phyloP scores from a whole-genome alignment of 78 protist species.

The Dictyostelium citrinum region DNA sequence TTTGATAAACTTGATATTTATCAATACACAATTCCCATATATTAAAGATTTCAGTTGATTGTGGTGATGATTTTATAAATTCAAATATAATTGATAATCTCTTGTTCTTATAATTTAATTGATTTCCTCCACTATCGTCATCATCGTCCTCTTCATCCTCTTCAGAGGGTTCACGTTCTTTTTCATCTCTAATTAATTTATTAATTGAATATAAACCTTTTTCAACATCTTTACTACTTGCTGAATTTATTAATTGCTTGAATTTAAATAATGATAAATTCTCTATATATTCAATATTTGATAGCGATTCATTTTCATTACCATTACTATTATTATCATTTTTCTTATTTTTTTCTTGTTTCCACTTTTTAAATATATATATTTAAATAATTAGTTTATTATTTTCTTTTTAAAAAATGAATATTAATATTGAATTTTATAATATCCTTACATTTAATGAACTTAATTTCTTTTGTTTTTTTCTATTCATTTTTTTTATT shows the following conservation, averaged over 20 bases:
- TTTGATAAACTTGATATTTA: slow-evolving; percentile 24
- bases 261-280: slow-evolving; percentile 29
- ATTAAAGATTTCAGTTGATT: background rate
- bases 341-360: background rate
- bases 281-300: slow-evolving; percentile 1
- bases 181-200: slow-evolving; percentile 32
- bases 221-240: slow-evolving; percentile 6
- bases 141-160: background rate
- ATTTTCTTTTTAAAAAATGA: too few relatives aligned
- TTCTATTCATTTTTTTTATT: slow-evolving; percentile 11
- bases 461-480: background rate
- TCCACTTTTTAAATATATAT: background rate
- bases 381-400: background rate
- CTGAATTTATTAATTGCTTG: background rate
- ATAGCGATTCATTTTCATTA: background rate
- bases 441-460: background rate
- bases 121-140: background rate
- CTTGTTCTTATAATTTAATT: slow-evolving; percentile 15
- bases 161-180: background rate
- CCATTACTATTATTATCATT: background rate
- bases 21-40: slow-evolving; percentile 44
- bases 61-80: slow-evolving; percentile 7
- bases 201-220: slow-evolving; percentile 22
- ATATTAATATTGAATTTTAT: background rate
- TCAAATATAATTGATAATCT: slow-evolving; percentile 1